Conservation (phyloP, 257 asterid species). For the Plantago ovata region DNA sequence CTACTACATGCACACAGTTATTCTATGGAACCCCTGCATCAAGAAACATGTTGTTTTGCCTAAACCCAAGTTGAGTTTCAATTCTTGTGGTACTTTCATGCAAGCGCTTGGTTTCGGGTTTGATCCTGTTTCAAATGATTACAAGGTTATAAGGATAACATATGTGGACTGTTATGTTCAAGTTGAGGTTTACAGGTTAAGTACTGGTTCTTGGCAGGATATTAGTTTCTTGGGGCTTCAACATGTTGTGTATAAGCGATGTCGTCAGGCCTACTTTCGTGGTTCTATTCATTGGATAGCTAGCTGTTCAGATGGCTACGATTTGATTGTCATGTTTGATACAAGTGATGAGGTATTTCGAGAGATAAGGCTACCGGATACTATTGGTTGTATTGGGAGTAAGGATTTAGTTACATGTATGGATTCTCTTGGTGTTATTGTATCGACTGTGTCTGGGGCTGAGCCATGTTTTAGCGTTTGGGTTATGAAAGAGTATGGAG, state of each 20-base stretch:
- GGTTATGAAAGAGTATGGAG: too few relatives aligned
- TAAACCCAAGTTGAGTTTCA: slow-evolving; percentile 32
- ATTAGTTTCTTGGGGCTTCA: slow-evolving; percentile 24
- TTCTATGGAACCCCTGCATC: slow-evolving; percentile 47
- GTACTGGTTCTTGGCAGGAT: slow-evolving; percentile 41
- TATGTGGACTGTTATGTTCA: slow-evolving; percentile 28
- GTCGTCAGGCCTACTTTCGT: slow-evolving; percentile 20
- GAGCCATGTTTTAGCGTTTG: too few relatives aligned
- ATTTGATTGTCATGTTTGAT: slow-evolving; percentile 34
- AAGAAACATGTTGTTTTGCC: slow-evolving; percentile 34
- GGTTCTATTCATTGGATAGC: slow-evolving; percentile 45
- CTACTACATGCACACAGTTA: slow-evolving; percentile 24
- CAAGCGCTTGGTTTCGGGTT: slow-evolving; percentile 48
- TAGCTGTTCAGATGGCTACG: slow-evolving; percentile 2
- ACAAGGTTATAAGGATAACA: slow-evolving; percentile 37
- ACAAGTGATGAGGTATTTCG: slow-evolving; percentile 34
- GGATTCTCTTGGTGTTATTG: too few relatives aligned
- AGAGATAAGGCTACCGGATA: too few relatives aligned
- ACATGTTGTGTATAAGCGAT: slow-evolving; percentile 18
- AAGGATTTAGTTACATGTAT: too few relatives aligned
- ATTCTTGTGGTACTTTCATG: slow-evolving; percentile 27
- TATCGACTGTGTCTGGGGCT: too few relatives aligned
- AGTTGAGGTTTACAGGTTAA: slow-evolving; percentile 40
- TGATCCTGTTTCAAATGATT: slow-evolving; percentile 28
- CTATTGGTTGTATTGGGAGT: too few relatives aligned